A percentile compares a stretch with the other conserved stretches of the same genome.
phyloP scores from a whole-genome alignment of 2,329 filamentous ascomycete species.

The Rachicladosporium sp. region DNA sequence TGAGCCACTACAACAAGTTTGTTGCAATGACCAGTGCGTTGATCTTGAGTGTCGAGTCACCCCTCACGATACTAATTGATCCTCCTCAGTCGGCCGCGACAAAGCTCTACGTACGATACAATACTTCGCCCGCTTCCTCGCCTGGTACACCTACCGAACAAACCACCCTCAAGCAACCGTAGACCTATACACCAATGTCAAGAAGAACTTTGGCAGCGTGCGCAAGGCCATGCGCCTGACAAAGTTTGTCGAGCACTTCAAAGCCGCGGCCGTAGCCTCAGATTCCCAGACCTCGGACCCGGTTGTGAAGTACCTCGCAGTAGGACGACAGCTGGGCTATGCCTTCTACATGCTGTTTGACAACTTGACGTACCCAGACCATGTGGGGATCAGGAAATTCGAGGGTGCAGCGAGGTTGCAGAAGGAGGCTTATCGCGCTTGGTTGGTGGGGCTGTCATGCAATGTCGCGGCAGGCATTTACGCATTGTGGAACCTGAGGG shows the following conservation, averaged over 20 bases:
- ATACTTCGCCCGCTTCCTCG: slow-evolving; percentile 97
- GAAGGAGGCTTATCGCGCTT: slow-evolving; percentile 66
- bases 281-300: slow-evolving; percentile 43
- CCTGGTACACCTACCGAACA: slow-evolving; percentile 94
- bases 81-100: slow-evolving; percentile 65
- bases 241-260: slow-evolving; percentile 94
- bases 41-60: no score
- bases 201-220: slow-evolving; percentile 82
- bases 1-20: slow-evolving; percentile 91
- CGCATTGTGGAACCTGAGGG: slow-evolving; percentile 58
- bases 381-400: slow-evolving; percentile 63
- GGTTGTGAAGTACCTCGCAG: slow-evolving; percentile 64
- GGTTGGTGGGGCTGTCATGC: slow-evolving; percentile 69
- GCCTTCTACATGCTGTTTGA: slow-evolving; percentile 79
- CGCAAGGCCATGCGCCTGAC: slow-evolving; percentile 87
- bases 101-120: slow-evolving; percentile 90
- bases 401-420: slow-evolving; percentile 54
- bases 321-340: slow-evolving; percentile 86
- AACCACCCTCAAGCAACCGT: slow-evolving; percentile 67
- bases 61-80: slow-evolving; percentile 4
- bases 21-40: slow-evolving; percentile 64
- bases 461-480: slow-evolving; percentile 68
- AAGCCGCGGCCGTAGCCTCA: slow-evolving; percentile 55
- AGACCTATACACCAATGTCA: slow-evolving; percentile 70
- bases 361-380: slow-evolving; percentile 57